A percentile compares a stretch with the other conserved stretches of the same genome.
Conservation (phyloP, 2,329 filamentous ascomycete species). For the Aplosporella prunicola region DNA sequence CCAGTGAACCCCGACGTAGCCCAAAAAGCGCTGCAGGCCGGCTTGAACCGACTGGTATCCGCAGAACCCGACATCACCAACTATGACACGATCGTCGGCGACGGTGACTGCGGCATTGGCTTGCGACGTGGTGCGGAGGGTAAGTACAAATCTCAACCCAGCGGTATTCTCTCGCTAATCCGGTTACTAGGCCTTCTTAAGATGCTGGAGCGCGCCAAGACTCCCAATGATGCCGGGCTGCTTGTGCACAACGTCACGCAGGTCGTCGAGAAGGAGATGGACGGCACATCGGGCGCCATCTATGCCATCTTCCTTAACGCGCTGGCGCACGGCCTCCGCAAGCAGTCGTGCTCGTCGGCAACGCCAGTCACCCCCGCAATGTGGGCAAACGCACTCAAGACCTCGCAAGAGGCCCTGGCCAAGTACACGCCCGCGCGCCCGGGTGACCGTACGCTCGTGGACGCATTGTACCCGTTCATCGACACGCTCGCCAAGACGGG, state of each 20-base stretch:
- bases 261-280: conserved; percentile 61
- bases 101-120: conserved; percentile 83
- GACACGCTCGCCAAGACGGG: conserved; percentile 56
- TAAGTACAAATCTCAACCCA: conserved; percentile 9
- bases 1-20: conserved; percentile 44
- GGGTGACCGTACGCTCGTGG: conserved; percentile 83
- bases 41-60: conserved; percentile 51
- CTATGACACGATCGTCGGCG: conserved; percentile 73
- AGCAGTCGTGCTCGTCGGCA: conserved; percentile 41
- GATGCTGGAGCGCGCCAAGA: conserved; percentile 31
- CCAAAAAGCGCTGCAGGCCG: conserved; percentile 45
- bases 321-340: conserved; percentile 57
- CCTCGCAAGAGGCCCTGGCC: conserved; percentile 60
- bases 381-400: conserved; percentile 60
- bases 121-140: conserved; percentile 78
- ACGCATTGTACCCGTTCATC: conserved; percentile 83
- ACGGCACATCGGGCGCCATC: conserved; percentile 65
- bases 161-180: not conserved
- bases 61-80: conserved; percentile 57
- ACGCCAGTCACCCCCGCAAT: conserved; percentile 38
- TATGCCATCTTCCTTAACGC: conserved; percentile 88
- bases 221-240: conserved; percentile 49
- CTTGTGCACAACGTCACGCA: conserved; percentile 52
- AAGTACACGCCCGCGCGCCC: conserved; percentile 83
- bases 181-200: conserved; percentile 28